Evolutionary conservation across 2,329 filamentous ascomycete genomes (phyloP).

Genomic region (Lachnum nothofagi): DNA sequence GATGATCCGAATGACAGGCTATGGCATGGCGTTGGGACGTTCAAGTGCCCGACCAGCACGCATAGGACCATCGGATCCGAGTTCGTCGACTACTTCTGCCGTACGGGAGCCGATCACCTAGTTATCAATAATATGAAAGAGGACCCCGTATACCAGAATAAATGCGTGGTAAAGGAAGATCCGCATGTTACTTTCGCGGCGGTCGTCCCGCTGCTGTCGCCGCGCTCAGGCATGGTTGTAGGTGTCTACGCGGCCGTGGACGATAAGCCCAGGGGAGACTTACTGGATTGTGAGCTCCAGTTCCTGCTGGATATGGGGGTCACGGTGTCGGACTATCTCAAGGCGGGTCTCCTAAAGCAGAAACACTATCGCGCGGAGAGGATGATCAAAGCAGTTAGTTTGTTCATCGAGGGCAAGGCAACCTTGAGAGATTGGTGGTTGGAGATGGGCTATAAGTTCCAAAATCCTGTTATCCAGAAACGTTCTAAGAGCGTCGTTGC

Average conservation of each 20-base stretch:
- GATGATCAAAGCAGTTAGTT: constrained; percentile 50
- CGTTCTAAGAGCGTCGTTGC: constrained; percentile 6
- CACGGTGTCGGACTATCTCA: constrained; percentile 57
- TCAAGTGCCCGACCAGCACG: constrained; percentile 8
- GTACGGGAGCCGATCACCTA: constrained; percentile 14
- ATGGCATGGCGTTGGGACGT: constrained; percentile 27
- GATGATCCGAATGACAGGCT: constrained; percentile 27
- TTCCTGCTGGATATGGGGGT: constrained; percentile 53
- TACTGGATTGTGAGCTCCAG: constrained; percentile 44
- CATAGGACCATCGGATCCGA: constrained; percentile 15
- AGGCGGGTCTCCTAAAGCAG: constrained; percentile 48
- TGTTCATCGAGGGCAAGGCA: constrained; percentile 49
- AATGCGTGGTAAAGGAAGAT: constrained; percentile 33
- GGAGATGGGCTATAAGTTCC: constrained; percentile 22
- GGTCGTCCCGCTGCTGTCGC: constrained; percentile 56
- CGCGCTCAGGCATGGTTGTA: constrained; percentile 49
- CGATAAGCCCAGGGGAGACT: constrained; percentile 46
- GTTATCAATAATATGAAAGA: constrained; percentile 37
- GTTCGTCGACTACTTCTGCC: constrained; percentile 18
- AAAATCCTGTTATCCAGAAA: constrained; percentile 16
- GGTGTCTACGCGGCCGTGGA: constrained; percentile 58
- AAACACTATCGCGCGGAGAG: constrained; percentile 49
- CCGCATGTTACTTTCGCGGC: constrained; percentile 47
- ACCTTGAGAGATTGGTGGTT: constrained; percentile 32
- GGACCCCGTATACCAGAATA: constrained; percentile 36